Evolutionary conservation across 2,329 filamentous ascomycete species (phyloP), one percentile per base, ranked within the genome.

Genomic region (Rhytidhysteron rufulum): DNA sequence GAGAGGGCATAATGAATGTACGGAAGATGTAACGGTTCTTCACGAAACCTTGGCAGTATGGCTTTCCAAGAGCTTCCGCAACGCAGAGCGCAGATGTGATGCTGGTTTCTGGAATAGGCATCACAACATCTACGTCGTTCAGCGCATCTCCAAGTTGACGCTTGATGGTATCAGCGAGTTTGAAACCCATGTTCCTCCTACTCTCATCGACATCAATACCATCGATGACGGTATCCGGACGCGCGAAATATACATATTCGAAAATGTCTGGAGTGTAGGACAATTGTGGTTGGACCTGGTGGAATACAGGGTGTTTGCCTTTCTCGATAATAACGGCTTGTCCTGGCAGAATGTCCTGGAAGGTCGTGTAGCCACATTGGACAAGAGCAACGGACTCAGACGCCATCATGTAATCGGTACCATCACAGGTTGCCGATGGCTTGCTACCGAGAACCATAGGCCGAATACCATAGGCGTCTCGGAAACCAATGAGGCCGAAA

Each of bases 21-120:
- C 88, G 79, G 74, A 88, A 89, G 44, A 94, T 85, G 62, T 94
- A 94, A 38, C 87, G 78, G 66, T 94, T 94, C 75, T 93, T 94
- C 49, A 95, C 83, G 54, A 95, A 91, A 2, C 83, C 89, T 58
- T 87, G 85, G 43, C 79, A 83, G 57, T 86, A 88, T 1, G 86
- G 85, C 62, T 88, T 89, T 51, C 81, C 77, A 15, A 95, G 75
- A 30, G 79, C 75, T 55, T 83, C 79, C n/a, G 88, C 84, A 19
- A 95, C 77, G 34, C 79, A 80, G 7, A 86, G 80, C 3, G 89
- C 88, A 2, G 88, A 85, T 0, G 86, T 90, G 47, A 89, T 89
- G 31, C 83, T 85, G 0, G 89, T 95, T 64, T 90, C 85, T 0
- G 85, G 85, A 44, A 94, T 86, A 0, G 88, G 88, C 55, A 94